Evolutionary conservation across 2,329 filamentous ascomycete species (phyloP).

Genomic region (Pyrenochaeta sp.): DNA sequence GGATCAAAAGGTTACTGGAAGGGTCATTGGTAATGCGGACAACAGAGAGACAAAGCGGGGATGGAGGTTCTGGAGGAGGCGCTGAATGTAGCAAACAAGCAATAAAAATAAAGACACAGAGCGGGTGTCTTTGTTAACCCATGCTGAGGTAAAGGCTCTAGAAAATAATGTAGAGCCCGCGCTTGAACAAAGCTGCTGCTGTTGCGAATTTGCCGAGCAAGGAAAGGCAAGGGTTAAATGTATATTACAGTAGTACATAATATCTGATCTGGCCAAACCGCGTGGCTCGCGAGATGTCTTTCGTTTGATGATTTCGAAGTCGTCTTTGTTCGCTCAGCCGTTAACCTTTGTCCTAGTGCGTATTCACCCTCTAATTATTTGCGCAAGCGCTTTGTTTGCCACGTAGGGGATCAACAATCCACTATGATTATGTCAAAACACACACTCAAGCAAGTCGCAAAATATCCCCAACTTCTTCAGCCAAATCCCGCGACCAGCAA

Average conservation of each 20-base stretch:
- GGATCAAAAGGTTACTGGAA: slow-evolving; percentile 54
- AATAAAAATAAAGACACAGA: background rate
- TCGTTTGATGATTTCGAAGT: too few species aligned
- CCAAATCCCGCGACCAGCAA: too few species aligned
- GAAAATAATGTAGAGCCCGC: background rate
- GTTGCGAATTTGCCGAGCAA: background rate
- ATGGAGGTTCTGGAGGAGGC: slow-evolving; percentile 28
- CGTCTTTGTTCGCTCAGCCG: too few species aligned
- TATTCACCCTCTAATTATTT: too few species aligned
- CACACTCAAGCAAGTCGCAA: too few species aligned
- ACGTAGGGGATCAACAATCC: background rate
- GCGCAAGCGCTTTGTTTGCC: background rate
- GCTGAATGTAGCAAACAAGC: background rate
- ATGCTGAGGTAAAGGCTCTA: background rate
- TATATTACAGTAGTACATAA: too few species aligned
- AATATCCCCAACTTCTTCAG: too few species aligned
- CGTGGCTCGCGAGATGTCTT: too few species aligned
- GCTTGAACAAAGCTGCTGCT: background rate
- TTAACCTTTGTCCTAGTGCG: too few species aligned
- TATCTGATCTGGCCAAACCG: too few species aligned
- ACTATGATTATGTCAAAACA: too few species aligned
- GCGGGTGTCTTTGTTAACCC: background rate
- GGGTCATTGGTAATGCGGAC: slow-evolving; percentile 49
- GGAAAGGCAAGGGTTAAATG: too few species aligned
- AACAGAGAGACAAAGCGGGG: slow-evolving; percentile 7